Evolutionary conservation across 2,329 filamentous ascomycete species (phyloP).

Genomic region (Periconia digitata): DNA sequence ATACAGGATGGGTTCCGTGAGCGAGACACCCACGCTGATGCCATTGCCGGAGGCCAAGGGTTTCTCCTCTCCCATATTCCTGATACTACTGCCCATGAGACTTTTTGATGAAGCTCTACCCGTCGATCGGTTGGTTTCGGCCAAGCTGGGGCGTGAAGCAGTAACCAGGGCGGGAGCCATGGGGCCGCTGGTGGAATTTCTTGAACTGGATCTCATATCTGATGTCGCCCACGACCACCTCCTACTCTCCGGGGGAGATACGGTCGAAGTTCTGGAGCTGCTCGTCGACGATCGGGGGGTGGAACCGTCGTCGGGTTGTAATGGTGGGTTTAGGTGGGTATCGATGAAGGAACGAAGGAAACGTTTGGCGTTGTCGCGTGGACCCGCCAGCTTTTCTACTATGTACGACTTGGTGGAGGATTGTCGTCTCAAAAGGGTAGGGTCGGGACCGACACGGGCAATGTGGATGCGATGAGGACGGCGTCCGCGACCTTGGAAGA

Average conservation of each 20-base stretch:
- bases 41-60: slow-evolving; percentile 79
- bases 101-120: slow-evolving; percentile 36
- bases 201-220: slow-evolving; percentile 44
- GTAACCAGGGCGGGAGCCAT: slow-evolving; percentile 38
- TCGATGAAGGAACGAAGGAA: slow-evolving; percentile 52
- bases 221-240: slow-evolving; percentile 26
- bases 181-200: slow-evolving; percentile 41
- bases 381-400: slow-evolving; percentile 53
- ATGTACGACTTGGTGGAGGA: slow-evolving; percentile 38
- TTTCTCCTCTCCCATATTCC: slow-evolving; percentile 55
- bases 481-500: slow-evolving; percentile 55
- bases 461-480: slow-evolving; percentile 61
- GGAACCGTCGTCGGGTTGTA: slow-evolving; percentile 18
- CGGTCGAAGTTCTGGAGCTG: slow-evolving; percentile 29
- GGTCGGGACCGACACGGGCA: slow-evolving; percentile 51
- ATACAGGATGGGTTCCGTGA: slow-evolving; percentile 80
- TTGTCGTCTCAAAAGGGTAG: slow-evolving; percentile 31
- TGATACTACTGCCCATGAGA: slow-evolving; percentile 33
- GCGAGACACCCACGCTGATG: slow-evolving; percentile 69
- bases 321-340: slow-evolving; percentile 29
- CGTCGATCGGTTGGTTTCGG: slow-evolving; percentile 44
- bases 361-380: slow-evolving; percentile 52
- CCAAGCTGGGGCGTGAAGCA: slow-evolving; percentile 44
- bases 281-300: slow-evolving; percentile 31
- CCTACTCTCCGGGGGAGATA: slow-evolving; percentile 30